These are phyloP conservation scores for Pilasporangium apinafurcum DNA, from an alignment of 352 stramenopile genomes.

Conservation along the genomic window DNA sequence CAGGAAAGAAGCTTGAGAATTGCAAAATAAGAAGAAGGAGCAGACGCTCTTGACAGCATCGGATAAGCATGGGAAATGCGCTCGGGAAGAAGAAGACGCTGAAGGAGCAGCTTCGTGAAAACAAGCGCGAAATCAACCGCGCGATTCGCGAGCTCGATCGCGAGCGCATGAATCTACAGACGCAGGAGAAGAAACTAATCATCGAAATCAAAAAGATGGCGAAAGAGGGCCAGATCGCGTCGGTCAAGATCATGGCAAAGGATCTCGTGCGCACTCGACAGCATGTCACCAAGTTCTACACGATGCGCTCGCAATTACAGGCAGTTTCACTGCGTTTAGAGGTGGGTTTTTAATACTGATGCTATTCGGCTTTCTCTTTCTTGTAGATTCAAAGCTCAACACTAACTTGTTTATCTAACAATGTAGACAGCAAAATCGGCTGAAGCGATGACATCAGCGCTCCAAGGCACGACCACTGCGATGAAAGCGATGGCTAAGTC, in stretches of 20 bases:
- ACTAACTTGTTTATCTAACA: slow-evolving; percentile 1
- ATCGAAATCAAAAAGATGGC: slow-evolving; percentile 98
- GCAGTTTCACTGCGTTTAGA: slow-evolving; percentile 90
- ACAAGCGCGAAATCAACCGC: slow-evolving; percentile 97
- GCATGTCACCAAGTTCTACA: slow-evolving; percentile 98
- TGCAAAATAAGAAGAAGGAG: not conserved
- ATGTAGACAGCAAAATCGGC: slow-evolving; percentile 93
- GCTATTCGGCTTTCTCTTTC: too few relatives aligned
- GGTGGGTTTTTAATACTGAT: slow-evolving; percentile 13
- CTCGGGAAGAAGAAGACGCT: slow-evolving; percentile 77
- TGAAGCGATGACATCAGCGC: slow-evolving; percentile 91
- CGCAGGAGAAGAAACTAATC: slow-evolving; percentile 93
- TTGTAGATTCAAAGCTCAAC: too few relatives aligned
- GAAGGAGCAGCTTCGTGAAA: slow-evolving; percentile 93
- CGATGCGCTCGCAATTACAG: slow-evolving; percentile 96
- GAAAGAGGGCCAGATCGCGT: slow-evolving; percentile 93
- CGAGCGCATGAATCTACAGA: slow-evolving; percentile 89
- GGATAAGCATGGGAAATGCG: slow-evolving; percentile 79
- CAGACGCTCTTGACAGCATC: too few relatives aligned
- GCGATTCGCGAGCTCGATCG: slow-evolving; percentile 95
- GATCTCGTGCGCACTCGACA: slow-evolving; percentile 94
- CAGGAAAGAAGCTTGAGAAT: too few relatives aligned
- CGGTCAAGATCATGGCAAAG: slow-evolving; percentile 97
- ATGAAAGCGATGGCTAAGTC: slow-evolving; percentile 89
- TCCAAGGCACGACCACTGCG: slow-evolving; percentile 77